Evolutionary conservation across 805 yeast genomes (phyloP).

Genomic region (Pichia pseudocactophila): DNA sequence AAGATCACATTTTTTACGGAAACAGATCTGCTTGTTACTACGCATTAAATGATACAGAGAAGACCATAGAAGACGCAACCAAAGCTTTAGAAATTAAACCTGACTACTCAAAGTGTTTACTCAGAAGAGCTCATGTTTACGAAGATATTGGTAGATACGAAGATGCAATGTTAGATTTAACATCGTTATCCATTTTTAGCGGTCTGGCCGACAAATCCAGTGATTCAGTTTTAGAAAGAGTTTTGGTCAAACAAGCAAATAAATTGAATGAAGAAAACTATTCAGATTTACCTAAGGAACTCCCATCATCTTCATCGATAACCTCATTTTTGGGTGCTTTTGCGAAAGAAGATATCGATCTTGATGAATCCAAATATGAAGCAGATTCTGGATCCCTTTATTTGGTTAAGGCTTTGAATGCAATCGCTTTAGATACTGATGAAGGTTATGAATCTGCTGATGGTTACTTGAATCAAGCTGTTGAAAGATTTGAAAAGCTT

Average conservation of each 20-base stretch:
- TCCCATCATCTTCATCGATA: conserved; percentile 79
- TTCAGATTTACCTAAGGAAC: conserved; percentile 39
- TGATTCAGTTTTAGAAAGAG: conserved; percentile 80
- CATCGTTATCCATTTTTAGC: conserved; percentile 79
- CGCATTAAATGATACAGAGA: conserved; percentile 67
- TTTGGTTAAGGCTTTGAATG: conserved; percentile 56
- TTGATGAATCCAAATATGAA: conserved; percentile 39
- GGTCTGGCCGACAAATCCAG: conserved; percentile 66
- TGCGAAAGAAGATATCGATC: conserved; percentile 39
- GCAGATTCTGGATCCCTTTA: conserved; percentile 54
- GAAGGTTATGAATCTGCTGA: conserved; percentile 59
- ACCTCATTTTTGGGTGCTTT: conserved; percentile 88
- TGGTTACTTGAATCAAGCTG: conserved; percentile 50
- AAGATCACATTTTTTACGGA: conserved; percentile 85
- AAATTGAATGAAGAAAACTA: conserved; percentile 56
- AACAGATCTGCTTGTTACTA: conserved; percentile 96
- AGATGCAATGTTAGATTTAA: conserved; percentile 86
- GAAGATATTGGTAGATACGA: conserved; percentile 70
- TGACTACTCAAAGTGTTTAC: conserved; percentile 81
- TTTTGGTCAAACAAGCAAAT: conserved; percentile 71
- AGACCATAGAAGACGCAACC: conserved; percentile 82
- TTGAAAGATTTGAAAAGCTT: conserved; percentile 27
- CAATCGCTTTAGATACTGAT: conserved; percentile 36
- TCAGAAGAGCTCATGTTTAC: conserved; percentile 89
- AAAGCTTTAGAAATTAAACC: conserved; percentile 80